phyloP scores from a whole-genome alignment of 768 basidiomycete species.

The Phanerochaete carnosa region DNA sequence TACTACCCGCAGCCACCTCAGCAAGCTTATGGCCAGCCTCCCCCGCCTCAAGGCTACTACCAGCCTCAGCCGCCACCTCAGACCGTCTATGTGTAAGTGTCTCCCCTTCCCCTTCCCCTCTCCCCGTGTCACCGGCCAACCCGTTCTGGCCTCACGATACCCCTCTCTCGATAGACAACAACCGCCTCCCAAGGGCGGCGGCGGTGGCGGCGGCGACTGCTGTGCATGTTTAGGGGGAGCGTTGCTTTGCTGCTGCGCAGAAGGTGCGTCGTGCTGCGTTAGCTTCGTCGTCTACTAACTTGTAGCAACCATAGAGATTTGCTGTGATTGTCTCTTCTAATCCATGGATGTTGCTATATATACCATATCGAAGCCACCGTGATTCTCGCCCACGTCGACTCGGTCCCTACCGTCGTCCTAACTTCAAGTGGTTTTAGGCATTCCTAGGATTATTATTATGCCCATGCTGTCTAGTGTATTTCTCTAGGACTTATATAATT shows the following conservation, averaged over 20 bases:
- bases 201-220: conserved; percentile 42
- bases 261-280: conserved; percentile 43
- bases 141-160: neutral
- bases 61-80: conserved; percentile 38
- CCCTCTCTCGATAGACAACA: conserved; percentile 40
- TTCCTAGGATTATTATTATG: neutral
- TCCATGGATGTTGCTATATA: neutral
- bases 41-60: conserved; percentile 24
- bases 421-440: neutral
- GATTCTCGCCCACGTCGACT: neutral
- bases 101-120: neutral
- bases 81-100: conserved; percentile 73
- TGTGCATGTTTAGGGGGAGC: conserved; percentile 65
- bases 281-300: neutral
- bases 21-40: conserved; percentile 50
- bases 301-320: conserved; percentile 48
- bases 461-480: neutral
- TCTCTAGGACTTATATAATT: neutral
- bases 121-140: neutral
- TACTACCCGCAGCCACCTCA: conserved; percentile 77
- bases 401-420: neutral
- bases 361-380: neutral
- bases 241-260: conserved; percentile 69
- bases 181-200: conserved; percentile 46
- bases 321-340: conserved; percentile 67